Conservation (phyloP, 768 basidiomycete genomes). For the Termitomyces bulborhizus region DNA sequence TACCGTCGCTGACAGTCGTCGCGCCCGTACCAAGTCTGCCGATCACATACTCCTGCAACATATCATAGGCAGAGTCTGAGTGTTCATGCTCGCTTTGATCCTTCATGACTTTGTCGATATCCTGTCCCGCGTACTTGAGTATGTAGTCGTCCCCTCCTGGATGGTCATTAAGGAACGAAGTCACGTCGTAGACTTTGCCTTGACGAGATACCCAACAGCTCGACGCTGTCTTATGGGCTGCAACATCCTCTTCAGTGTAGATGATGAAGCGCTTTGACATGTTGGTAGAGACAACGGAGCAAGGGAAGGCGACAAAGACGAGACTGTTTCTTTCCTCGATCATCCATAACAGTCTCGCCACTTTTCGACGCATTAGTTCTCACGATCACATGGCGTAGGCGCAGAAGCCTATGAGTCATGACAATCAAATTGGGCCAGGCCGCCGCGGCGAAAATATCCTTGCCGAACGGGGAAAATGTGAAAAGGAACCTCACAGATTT, state of each 20-base stretch:
- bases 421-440: too few relatives aligned
- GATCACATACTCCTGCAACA: conserved; percentile 84
- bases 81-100: conserved; percentile 81
- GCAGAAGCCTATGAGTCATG: too few relatives aligned
- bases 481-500: too few relatives aligned
- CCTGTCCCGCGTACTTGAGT: conserved; percentile 75
- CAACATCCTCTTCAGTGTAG: conserved; percentile 71
- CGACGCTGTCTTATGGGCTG: conserved; percentile 44
- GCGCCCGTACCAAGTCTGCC: conserved; percentile 77
- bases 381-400: conserved; percentile 11
- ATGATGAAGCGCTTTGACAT: conserved; percentile 73
- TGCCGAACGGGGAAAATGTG: too few relatives aligned
- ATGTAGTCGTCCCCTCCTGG: conserved; percentile 95
- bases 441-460: too few relatives aligned
- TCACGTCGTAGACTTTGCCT: conserved; percentile 88
- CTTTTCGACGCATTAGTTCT: conserved; percentile 8
- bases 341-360: conserved; percentile 1
- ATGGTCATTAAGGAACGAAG: conserved; percentile 79
- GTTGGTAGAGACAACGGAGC: conserved; percentile 11
- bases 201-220: conserved; percentile 82
- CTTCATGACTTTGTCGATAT: conserved; percentile 77
- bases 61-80: conserved; percentile 85
- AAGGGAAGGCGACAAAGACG: too few relatives aligned
- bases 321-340: too few relatives aligned
- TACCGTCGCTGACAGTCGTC: conserved; percentile 73